Evolutionary conservation across 1,139 yeast genomes (phyloP), one percentile per base, ranked within the genome.

Genomic region (Wickerhamiella infanticola): DNA sequence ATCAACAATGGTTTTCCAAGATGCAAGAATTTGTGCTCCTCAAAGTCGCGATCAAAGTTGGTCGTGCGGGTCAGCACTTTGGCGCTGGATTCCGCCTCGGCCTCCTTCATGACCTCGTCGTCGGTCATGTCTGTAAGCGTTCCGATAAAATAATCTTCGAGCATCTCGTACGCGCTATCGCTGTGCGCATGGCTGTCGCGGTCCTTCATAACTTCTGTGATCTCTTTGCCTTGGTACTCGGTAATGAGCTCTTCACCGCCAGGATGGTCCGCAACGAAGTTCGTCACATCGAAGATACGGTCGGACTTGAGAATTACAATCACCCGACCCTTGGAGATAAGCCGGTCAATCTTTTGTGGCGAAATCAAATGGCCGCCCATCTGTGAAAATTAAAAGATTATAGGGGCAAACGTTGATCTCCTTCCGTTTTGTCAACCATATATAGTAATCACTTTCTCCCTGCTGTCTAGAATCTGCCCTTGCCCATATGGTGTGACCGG

Each of bases 161-260:
- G 65, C 73, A 88, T 81, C 53, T 86, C 95, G 60, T 85, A 85
- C 5, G 95, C 93, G 43, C 81, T 68, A 58, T 83, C 94, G 2
- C 90, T 80, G 64, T 86, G 95, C 47, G 73, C 75, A 60, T 86
- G 95, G 35, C 80, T 70, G 3, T 59, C 62, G 18, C 67, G 63
- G 58, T 84, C 93, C n/a, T 79, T 75, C 75, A 88, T 71, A 42
- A 83, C 77, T 41, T 71, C 73, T 9, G 96, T 82, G 51, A 86
- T 70, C 60, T 90, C 97, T 59, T 78, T 72, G 42, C 96, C 95
- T 11, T 85, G 90, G 59, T 79, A 76, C 3, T 84, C 88, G 47
- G 73, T 56, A 48, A 90, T 74, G 39, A 82, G 60, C 47, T 84
- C 88, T 3, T 74, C 77, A 13, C 95, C 96, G 47, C 83, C 95